Conservation (phyloP, 106 monocot genomes). For the Dendrobium huoshanense region DNA sequence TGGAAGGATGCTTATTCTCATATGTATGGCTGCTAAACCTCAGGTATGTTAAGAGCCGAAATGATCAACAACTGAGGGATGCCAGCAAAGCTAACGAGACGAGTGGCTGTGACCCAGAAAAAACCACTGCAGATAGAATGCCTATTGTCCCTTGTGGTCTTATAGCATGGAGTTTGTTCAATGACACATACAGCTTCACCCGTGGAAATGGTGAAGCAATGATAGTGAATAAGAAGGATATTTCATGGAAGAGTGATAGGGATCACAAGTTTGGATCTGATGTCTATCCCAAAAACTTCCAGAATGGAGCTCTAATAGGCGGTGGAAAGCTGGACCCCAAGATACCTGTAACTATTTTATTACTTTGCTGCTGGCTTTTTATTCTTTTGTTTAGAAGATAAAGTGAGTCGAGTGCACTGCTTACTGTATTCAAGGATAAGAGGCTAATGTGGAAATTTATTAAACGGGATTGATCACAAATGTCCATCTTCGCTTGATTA, state of each 20-base stretch:
- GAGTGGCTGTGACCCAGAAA: constrained; percentile 71
- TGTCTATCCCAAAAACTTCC: constrained; percentile 89
- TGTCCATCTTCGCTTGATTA: neutral
- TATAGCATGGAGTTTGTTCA: constrained; percentile 98
- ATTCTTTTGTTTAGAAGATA: neutral
- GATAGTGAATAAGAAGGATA: constrained; percentile 62
- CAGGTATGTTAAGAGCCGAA: constrained; percentile 98
- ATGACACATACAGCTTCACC: constrained; percentile 72
- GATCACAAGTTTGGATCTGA: constrained; percentile 87
- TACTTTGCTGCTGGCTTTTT: neutral
- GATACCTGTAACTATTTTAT: constrained; percentile 41
- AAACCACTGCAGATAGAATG: constrained; percentile 18
- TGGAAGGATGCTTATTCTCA: neutral
- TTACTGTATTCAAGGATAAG: too few species aligned
- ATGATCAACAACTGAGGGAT: constrained; percentile 65
- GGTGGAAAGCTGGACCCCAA: constrained; percentile 54
- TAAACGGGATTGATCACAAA: too few species aligned
- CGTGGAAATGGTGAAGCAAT: constrained; percentile 20
- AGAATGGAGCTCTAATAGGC: constrained; percentile 61
- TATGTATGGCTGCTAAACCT: constrained; percentile 1
- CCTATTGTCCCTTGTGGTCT: constrained; percentile 95
- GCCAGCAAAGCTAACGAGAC: constrained; percentile 41
- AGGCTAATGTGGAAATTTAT: too few species aligned
- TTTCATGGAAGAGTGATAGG: constrained; percentile 94
- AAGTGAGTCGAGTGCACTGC: neutral